phyloP scores from a whole-genome alignment of 768 basidiomycete species.

The Leccinellum luteum region DNA sequence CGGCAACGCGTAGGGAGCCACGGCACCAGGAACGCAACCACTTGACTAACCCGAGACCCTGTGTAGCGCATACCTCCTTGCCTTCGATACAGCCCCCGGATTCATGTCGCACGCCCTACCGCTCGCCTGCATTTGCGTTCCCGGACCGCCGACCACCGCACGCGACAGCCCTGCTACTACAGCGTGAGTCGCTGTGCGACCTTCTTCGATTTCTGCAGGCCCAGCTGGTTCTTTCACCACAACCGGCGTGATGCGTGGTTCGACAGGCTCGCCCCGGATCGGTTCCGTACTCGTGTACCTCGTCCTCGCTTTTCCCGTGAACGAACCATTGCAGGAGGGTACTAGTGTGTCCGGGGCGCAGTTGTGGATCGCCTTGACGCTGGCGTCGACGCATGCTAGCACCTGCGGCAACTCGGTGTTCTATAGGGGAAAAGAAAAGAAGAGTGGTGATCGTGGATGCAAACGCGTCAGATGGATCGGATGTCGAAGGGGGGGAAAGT shows the following conservation, averaged over 20 bases:
- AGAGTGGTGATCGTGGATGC: neutral
- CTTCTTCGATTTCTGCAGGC: slow-evolving; percentile 21
- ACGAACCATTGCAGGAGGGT: slow-evolving; percentile 1
- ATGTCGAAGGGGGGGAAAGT: neutral
- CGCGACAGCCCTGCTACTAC: slow-evolving; percentile 13
- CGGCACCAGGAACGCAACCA: no score
- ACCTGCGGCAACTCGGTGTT: slow-evolving; percentile 13
- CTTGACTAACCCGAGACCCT: no score
- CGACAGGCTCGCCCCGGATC: slow-evolving; percentile 15
- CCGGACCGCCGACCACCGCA: slow-evolving; percentile 21
- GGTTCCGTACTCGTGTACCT: slow-evolving; percentile 16
- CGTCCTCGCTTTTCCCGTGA: slow-evolving; percentile 10
- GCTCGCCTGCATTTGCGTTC: slow-evolving; percentile 18
- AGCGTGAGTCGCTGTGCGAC: neutral
- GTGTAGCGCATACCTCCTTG: no score
- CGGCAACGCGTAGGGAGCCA: no score
- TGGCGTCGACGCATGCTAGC: slow-evolving; percentile 18
- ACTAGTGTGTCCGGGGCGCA: slow-evolving; percentile 7
- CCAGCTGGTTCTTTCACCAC: slow-evolving; percentile 25
- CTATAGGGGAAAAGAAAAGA: neutral
- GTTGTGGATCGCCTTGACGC: slow-evolving; percentile 17
- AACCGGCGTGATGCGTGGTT: slow-evolving; percentile 28
- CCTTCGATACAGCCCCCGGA: no score
- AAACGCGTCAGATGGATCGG: neutral
- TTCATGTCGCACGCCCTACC: slow-evolving; percentile 27